phyloP scores from a whole-genome alignment of 345 rosid genomes.

The Citrus maxima region DNA sequence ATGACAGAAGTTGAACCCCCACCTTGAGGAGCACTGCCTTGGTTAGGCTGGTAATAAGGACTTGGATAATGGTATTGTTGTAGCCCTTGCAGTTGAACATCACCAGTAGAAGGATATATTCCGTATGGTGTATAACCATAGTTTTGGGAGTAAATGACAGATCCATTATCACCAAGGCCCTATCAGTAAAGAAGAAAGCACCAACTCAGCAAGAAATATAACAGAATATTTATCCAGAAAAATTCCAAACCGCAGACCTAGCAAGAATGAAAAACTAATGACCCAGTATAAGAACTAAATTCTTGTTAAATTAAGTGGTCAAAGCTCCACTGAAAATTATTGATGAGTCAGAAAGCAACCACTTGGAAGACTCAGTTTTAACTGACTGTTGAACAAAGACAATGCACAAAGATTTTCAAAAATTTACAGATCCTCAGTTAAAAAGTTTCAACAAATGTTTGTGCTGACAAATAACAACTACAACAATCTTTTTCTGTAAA shows the following conservation, averaged over 20 bases:
- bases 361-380: background rate
- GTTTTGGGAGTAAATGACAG: slow-evolving; percentile 38
- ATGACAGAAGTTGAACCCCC: slow-evolving; percentile 20
- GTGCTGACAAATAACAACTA: background rate
- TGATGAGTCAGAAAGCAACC: background rate
- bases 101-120: slow-evolving; percentile 34
- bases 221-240: background rate
- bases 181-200: slow-evolving; percentile 25
- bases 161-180: slow-evolving; percentile 39
- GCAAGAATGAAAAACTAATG: background rate
- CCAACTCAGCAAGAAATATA: background rate
- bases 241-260: background rate
- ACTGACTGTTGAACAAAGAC: background rate
- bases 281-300: background rate
- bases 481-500: background rate
- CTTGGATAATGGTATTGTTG: slow-evolving; percentile 55
- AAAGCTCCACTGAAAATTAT: background rate
- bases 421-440: background rate
- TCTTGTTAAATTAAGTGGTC: background rate
- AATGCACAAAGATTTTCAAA: background rate
- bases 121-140: slow-evolving; percentile 48
- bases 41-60: slow-evolving; percentile 34
- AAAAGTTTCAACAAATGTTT: background rate
- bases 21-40: slow-evolving; percentile 18
- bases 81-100: slow-evolving; percentile 35